phyloP scores from a whole-genome alignment of 1,139 yeast species.

The Blastobotrys malaysiensis region DNA sequence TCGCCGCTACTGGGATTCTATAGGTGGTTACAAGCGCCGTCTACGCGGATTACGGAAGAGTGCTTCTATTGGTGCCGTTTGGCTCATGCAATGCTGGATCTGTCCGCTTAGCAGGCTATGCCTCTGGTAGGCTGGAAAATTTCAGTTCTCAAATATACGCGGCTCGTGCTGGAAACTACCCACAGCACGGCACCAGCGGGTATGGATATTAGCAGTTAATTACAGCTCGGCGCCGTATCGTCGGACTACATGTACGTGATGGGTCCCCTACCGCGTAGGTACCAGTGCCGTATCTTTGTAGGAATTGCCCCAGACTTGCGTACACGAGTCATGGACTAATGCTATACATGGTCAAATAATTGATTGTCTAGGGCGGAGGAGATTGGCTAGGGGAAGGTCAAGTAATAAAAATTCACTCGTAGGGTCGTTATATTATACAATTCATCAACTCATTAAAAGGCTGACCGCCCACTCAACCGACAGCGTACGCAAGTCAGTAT shows the following conservation, averaged over 20 bases:
- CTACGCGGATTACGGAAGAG: background rate
- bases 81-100: background rate
- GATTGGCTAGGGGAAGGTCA: too few relatives aligned
- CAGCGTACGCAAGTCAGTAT: conserved; percentile 88
- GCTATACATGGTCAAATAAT: too few relatives aligned
- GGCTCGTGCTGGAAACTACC: background rate
- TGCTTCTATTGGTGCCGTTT: background rate
- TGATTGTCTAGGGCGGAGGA: too few relatives aligned
- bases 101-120: background rate
- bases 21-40: background rate
- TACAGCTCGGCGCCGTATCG: too few relatives aligned
- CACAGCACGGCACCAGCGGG: background rate
- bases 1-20: too few relatives aligned
- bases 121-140: background rate
- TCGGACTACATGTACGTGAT: too few relatives aligned
- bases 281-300: too few relatives aligned
- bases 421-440: background rate
- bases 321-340: too few relatives aligned
- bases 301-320: too few relatives aligned
- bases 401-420: too few relatives aligned
- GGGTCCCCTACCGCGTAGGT: too few relatives aligned
- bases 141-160: background rate
- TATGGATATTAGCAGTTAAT: too few relatives aligned
- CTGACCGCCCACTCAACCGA: conserved; percentile 92
- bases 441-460: conserved; percentile 54